Evolutionary conservation across 2,329 filamentous ascomycete genomes (phyloP), one percentile per base, ranked within the genome.

Genomic region (Setomelanomma holmii): DNA sequence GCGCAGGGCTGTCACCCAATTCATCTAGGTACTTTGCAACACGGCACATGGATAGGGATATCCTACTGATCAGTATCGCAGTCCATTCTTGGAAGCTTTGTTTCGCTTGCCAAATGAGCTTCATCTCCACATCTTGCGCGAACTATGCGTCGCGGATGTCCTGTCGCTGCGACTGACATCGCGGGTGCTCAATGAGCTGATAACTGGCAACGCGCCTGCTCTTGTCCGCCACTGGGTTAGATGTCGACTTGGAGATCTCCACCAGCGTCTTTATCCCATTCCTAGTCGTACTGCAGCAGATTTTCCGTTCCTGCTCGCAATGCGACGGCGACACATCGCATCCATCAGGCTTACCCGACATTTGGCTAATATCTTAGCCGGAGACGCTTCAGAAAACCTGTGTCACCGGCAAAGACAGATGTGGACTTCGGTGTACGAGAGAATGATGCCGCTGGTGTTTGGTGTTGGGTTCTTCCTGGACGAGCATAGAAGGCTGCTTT

Each of bases 361-460:
- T 43, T 64, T 75, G 43, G 66, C 66, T 45, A 61, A 72, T 48
- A 67, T 68, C 46, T 61, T 75, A 4, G 56, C 71, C 17, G 61
- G 64, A 38, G 69, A 73, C 45, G 61, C 65, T 12, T 51, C 68
- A 22, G 60, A 64, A 49, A 62, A 66, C 34, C 53, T 56, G 23
- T 67, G 58, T 33, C 55, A 64, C 33, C 64, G 69, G 7, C 66
- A 69, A 34, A 61, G 61, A 40, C 68, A 71, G 53, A 53, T 72
- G 50, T 74, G 71, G 72, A 64, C 61, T 3, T 71, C 70, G 5
- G 67, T 73, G 48, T 73, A 72, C 47, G 67, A 74, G 36, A 67
- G 69, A 49, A 69, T 74, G 67, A 68, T 73, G 36, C 70, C 71
- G 17, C 58, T 75, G 19, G 70, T 73, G 12, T 73, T 75, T 57